Conservation (phyloP, 345 rosid genomes). For the Angophora floribunda region DNA sequence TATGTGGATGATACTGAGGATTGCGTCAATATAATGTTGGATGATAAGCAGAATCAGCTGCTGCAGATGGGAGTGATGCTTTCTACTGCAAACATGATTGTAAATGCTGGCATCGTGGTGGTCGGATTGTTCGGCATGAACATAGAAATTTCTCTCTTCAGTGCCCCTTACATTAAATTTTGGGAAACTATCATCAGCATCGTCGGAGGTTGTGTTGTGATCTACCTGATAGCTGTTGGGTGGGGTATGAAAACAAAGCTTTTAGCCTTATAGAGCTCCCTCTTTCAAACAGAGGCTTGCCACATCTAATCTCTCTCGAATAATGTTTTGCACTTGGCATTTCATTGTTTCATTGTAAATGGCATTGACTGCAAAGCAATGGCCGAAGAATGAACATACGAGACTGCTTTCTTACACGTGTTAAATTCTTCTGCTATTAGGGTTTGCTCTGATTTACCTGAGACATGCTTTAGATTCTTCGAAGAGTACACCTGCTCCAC, state of each 20-base stretch:
- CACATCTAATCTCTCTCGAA: background rate
- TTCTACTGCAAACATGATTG: slow-evolving; percentile 29
- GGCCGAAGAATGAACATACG: background rate
- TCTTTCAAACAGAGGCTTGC: background rate
- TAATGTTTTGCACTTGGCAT: background rate
- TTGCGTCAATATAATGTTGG: slow-evolving; percentile 48
- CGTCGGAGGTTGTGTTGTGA: slow-evolving; percentile 12
- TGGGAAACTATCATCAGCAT: slow-evolving; percentile 27
- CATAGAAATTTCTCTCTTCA: slow-evolving; percentile 20
- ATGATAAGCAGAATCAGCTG: slow-evolving; percentile 42
- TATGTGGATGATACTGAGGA: slow-evolving; percentile 49
- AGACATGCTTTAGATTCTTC: background rate
- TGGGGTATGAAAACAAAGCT: slow-evolving; percentile 38
- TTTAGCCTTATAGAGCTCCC: slow-evolving; percentile 13
- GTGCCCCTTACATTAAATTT: slow-evolving; percentile 10
- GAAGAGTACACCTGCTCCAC: background rate
- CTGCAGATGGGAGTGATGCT: slow-evolving; percentile 49
- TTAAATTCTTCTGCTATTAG: background rate
- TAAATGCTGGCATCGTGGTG: slow-evolving; percentile 34
- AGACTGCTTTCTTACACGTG: background rate
- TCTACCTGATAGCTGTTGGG: slow-evolving; percentile 19
- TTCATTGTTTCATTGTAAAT: background rate
- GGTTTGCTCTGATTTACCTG: background rate
- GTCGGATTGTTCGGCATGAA: slow-evolving; percentile 46
- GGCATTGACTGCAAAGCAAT: background rate